Percentiles rank a stretch among this genome's conserved stretches.
These are phyloP conservation scores for Russula ochroleuca DNA, from an alignment of 768 basidiomycete species.

Conservation along the genomic window DNA sequence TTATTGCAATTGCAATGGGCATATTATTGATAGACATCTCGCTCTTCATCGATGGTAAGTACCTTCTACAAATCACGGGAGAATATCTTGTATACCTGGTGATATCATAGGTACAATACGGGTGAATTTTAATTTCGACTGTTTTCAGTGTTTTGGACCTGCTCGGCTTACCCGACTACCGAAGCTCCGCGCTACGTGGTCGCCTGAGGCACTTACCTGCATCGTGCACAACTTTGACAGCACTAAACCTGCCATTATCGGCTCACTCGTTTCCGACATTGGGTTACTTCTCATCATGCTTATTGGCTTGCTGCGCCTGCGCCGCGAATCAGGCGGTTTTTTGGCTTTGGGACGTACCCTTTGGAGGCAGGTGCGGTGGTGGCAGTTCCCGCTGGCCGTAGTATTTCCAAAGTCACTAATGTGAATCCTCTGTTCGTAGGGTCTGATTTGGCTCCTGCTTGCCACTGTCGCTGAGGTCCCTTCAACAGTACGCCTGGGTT, in stretches of 20 bases:
- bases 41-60: neutral
- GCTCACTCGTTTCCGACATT: neutral
- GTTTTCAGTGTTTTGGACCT: neutral
- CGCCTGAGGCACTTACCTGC: neutral
- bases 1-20: neutral
- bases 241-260: neutral
- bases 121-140: neutral
- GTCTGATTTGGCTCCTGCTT: slow-evolving; percentile 13
- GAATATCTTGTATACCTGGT: no score
- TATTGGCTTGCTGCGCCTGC: neutral
- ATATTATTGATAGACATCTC: neutral
- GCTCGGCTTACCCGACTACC: neutral
- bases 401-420: neutral
- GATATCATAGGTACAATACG: neutral
- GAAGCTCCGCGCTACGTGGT: neutral
- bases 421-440: neutral
- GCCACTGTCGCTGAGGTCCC: neutral
- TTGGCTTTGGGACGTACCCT: neutral
- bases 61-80: neutral
- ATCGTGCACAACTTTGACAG: neutral
- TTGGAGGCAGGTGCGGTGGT: slow-evolving; percentile 6
- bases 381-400: neutral
- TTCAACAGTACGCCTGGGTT: neutral
- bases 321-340: neutral
- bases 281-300: neutral